phyloP scores from a whole-genome alignment of 1,139 yeast species.

The Blastobotrys apis region DNA sequence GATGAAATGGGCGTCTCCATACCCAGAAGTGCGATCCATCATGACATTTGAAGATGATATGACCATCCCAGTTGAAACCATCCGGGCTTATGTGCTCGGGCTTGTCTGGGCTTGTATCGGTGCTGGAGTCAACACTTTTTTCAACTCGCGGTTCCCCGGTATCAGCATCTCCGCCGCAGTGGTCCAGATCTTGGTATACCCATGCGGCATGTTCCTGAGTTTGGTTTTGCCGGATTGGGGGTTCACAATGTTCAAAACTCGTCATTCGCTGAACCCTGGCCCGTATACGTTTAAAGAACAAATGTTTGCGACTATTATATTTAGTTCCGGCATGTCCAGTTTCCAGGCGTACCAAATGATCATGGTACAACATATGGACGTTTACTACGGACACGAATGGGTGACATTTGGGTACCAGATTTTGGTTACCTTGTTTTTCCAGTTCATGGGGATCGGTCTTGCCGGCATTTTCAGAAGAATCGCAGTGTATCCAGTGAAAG shows the following conservation, averaged over 20 bases:
- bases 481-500: constrained; percentile 52
- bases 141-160: constrained; percentile 49
- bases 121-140: constrained; percentile 53
- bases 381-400: constrained; percentile 43
- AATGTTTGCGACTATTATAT: constrained; percentile 51
- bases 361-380: constrained; percentile 40
- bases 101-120: constrained; percentile 52
- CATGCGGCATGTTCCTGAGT: constrained; percentile 31
- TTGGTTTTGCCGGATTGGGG: constrained; percentile 45
- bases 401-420: constrained; percentile 49
- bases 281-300: constrained; percentile 69
- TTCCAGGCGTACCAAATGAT: constrained; percentile 36
- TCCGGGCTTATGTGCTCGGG: constrained; percentile 52
- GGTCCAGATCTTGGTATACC: constrained; percentile 53
- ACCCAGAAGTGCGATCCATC: constrained; percentile 58
- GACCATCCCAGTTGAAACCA: constrained; percentile 45
- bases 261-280: constrained; percentile 49
- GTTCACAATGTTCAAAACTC: constrained; percentile 38
- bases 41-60: constrained; percentile 39
- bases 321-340: constrained; percentile 28
- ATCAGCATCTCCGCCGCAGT: constrained; percentile 45
- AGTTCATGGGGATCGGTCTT: constrained; percentile 57
- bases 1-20: constrained; percentile 51
- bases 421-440: constrained; percentile 48
- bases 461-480: constrained; percentile 57